A percentile compares a stretch with the other conserved stretches of the same genome.
Conservation (phyloP, 306 rosid genomes). For the Corylus heterophylla region DNA sequence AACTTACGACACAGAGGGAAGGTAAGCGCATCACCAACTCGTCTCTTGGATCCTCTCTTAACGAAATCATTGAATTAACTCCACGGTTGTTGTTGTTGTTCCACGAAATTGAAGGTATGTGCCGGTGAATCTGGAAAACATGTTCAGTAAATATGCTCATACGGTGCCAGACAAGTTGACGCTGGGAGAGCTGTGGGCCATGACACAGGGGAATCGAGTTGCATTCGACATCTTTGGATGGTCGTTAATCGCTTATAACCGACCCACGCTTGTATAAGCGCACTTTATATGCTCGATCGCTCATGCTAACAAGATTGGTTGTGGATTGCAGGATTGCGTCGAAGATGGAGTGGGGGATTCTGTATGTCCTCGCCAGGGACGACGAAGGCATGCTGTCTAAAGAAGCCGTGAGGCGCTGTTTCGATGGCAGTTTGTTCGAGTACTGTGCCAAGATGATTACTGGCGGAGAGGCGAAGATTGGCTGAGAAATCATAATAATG, state of each 20-base stretch:
- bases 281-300: no score
- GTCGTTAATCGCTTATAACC: slow-evolving; percentile 25
- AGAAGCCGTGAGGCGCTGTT: slow-evolving; percentile 75
- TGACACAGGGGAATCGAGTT: slow-evolving; percentile 75
- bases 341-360: slow-evolving; percentile 67
- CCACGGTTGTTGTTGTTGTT: neutral
- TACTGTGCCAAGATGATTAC: slow-evolving; percentile 64
- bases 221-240: slow-evolving; percentile 71
- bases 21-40: slow-evolving; percentile 29
- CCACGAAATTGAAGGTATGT: slow-evolving; percentile 43
- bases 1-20: slow-evolving; percentile 83
- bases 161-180: slow-evolving; percentile 67
- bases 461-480: slow-evolving; percentile 37
- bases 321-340: slow-evolving; percentile 49
- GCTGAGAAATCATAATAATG: neutral
- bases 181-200: slow-evolving; percentile 65
- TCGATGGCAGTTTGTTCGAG: slow-evolving; percentile 85
- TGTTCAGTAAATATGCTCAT: slow-evolving; percentile 71
- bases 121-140: slow-evolving; percentile 66
- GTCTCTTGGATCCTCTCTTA: neutral
- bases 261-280: no score
- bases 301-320: neutral
- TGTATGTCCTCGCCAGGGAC: slow-evolving; percentile 74
- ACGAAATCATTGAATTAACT: neutral
- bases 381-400: slow-evolving; percentile 68